Evolutionary conservation across 2,329 filamentous ascomycete species (phyloP).

Genomic region (Clarireedia monteithiana): DNA sequence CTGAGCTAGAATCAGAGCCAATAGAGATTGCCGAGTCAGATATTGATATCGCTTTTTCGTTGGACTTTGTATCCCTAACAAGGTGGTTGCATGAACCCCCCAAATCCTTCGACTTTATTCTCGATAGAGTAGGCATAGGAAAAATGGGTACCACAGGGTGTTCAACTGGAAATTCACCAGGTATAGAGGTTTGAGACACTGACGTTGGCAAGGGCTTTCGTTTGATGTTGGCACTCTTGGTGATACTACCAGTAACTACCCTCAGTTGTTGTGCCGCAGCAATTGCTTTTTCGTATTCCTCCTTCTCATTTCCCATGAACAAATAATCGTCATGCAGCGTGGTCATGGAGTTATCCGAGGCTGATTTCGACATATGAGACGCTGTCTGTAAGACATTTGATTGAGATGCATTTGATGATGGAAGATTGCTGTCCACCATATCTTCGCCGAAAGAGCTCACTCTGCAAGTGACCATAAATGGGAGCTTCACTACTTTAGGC

Average conservation of each 20-base stretch:
- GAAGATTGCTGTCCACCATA: constrained; percentile 16
- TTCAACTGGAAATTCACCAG: constrained; percentile 7
- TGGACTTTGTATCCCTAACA: constrained; percentile 4
- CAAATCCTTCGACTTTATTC: constrained; percentile 9
- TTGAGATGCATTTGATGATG: constrained; percentile 4
- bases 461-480: constrained; percentile 12
- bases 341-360: background rate
- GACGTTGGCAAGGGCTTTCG: constrained; percentile 14
- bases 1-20: constrained; percentile 13
- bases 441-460: constrained; percentile 17
- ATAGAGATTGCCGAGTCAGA: constrained; percentile 21
- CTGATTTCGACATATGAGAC: background rate
- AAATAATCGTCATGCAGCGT: constrained; percentile 12
- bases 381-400: constrained; percentile 7
- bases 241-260: background rate
- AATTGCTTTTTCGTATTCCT: constrained; percentile 3
- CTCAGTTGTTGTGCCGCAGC: background rate
- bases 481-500: constrained; percentile 6
- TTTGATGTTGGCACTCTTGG: constrained; percentile 8
- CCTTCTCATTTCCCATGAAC: constrained; percentile 7
- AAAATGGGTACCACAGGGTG: constrained; percentile 8
- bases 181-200: constrained; percentile 7
- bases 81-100: constrained; percentile 21
- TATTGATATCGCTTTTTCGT: constrained; percentile 8
- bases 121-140: background rate